Conservation (phyloP, 768 basidiomycete genomes). For the Lyophyllum decastes region DNA sequence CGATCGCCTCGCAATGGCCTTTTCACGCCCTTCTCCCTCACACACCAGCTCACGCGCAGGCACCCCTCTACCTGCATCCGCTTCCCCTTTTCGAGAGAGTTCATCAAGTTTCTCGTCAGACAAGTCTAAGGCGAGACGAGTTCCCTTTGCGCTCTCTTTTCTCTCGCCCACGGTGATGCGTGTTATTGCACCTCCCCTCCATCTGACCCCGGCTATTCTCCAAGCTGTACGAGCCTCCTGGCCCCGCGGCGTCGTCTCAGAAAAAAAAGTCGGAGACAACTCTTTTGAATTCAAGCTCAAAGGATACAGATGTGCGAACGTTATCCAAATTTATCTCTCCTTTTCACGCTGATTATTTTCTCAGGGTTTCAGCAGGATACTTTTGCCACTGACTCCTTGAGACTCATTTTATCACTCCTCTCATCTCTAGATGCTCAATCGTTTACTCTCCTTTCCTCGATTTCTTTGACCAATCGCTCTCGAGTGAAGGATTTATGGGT, state of each 20-base stretch:
- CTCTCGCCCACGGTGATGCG: constrained; percentile 66
- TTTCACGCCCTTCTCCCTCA: constrained; percentile 52
- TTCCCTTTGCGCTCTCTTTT: constrained; percentile 76
- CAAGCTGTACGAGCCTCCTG: constrained; percentile 76
- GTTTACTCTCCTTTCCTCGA: constrained; percentile 67
- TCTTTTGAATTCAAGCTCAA: constrained; percentile 82
- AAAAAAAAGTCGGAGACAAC: constrained; percentile 72
- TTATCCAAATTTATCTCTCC: constrained; percentile 18
- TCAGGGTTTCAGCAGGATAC: constrained; percentile 79
- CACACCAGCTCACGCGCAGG: constrained; percentile 27
- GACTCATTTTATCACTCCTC: constrained; percentile 68
- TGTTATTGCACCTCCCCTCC: constrained; percentile 75
- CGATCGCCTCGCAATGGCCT: constrained; percentile 70
- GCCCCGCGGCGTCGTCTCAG: constrained; percentile 78
- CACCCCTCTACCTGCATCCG: constrained; percentile 35
- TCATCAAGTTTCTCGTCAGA: constrained; percentile 40
- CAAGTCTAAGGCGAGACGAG: constrained; percentile 33
- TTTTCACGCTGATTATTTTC: background rate
- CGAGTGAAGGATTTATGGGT: constrained; percentile 79
- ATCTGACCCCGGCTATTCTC: constrained; percentile 78
- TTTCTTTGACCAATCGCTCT: constrained; percentile 72
- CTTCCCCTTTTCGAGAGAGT: constrained; percentile 38
- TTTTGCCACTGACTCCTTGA: constrained; percentile 72
- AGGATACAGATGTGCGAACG: constrained; percentile 68
- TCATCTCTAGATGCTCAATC: constrained; percentile 67